Conservation (phyloP, 2,329 filamentous ascomycete species). For the Polychaeton citri region DNA sequence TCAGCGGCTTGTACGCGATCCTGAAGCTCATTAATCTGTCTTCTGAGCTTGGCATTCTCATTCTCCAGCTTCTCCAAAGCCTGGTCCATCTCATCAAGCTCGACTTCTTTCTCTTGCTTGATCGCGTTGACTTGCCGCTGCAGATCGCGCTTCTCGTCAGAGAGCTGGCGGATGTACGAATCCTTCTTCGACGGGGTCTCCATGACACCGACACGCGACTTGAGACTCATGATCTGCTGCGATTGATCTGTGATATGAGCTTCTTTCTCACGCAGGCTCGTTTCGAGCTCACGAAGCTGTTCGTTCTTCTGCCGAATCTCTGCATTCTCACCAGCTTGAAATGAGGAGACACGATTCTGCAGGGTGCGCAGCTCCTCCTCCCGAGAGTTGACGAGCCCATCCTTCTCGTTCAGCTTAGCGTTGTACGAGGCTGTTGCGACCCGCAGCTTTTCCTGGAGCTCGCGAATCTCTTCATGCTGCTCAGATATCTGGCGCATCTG, state of each 20-base stretch:
- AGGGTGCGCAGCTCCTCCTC: conserved; percentile 26
- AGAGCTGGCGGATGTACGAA: conserved; percentile 21
- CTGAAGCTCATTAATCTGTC: conserved; percentile 12
- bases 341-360: conserved; percentile 16
- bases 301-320: conserved; percentile 19
- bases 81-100: conserved; percentile 22
- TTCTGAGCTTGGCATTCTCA: conserved; percentile 14
- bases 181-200: conserved; percentile 26
- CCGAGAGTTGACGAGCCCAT: conserved; percentile 26
- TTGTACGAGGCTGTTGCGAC: conserved; percentile 21
- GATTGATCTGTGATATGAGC: conserved; percentile 15
- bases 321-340: conserved; percentile 18
- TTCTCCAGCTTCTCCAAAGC: conserved; percentile 18
- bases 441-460: conserved; percentile 37
- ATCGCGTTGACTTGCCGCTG: conserved; percentile 19
- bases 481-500: conserved; percentile 45
- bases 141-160: conserved; percentile 19
- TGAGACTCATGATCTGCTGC: conserved; percentile 19
- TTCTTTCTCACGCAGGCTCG: conserved; percentile 23
- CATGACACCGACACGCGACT: conserved; percentile 19
- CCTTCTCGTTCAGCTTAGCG: conserved; percentile 31
- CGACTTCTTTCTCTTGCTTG: conserved; percentile 22
- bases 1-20: conserved; percentile 11
- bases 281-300: conserved; percentile 24
- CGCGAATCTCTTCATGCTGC: conserved; percentile 30